A percentile compares a stretch with the other conserved stretches of the same genome.
Conservation (phyloP, 1,139 yeast species). For the Pichia cactophila region DNA sequence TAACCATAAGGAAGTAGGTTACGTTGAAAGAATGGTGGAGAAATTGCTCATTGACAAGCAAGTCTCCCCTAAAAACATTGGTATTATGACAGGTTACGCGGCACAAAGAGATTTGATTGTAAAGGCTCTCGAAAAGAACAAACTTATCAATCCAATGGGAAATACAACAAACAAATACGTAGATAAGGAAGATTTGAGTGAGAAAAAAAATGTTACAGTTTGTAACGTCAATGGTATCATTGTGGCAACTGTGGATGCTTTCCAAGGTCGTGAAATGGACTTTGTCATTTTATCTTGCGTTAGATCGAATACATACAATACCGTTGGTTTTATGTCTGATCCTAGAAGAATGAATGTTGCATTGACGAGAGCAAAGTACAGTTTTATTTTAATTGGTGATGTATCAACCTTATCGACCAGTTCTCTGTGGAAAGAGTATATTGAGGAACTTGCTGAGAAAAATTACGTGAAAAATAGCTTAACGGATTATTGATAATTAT, state of each 20-base stretch:
- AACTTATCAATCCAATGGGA: constrained; percentile 48
- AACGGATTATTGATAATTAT: constrained; percentile 2
- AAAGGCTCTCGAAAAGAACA: constrained; percentile 39
- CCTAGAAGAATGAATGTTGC: constrained; percentile 91
- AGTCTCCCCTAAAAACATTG: constrained; percentile 44
- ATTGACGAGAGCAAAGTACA: constrained; percentile 82
- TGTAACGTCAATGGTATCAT: constrained; percentile 59
- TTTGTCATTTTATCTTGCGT: constrained; percentile 85
- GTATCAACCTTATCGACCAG: constrained; percentile 43
- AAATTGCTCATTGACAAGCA: constrained; percentile 48
- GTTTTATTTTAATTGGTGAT: constrained; percentile 65
- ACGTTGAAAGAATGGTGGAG: constrained; percentile 40
- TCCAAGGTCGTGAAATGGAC: constrained; percentile 94
- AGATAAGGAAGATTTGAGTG: constrained; percentile 25
- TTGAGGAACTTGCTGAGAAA: constrained; percentile 22
- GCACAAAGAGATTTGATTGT: constrained; percentile 65
- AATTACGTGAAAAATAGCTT: constrained; percentile 13
- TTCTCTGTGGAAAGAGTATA: constrained; percentile 47
- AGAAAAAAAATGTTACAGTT: constrained; percentile 29
- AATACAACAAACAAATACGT: constrained; percentile 37
- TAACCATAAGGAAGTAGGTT: constrained; percentile 45
- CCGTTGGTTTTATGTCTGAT: constrained; percentile 82
- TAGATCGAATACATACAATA: constrained; percentile 72
- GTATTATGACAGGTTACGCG: constrained; percentile 65
- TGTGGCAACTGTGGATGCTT: constrained; percentile 85